Evolutionary conservation across 2,329 filamentous ascomycete genomes (phyloP), one percentile per base, ranked within the genome.

Genomic region (Hymenoscyphus albidus): DNA sequence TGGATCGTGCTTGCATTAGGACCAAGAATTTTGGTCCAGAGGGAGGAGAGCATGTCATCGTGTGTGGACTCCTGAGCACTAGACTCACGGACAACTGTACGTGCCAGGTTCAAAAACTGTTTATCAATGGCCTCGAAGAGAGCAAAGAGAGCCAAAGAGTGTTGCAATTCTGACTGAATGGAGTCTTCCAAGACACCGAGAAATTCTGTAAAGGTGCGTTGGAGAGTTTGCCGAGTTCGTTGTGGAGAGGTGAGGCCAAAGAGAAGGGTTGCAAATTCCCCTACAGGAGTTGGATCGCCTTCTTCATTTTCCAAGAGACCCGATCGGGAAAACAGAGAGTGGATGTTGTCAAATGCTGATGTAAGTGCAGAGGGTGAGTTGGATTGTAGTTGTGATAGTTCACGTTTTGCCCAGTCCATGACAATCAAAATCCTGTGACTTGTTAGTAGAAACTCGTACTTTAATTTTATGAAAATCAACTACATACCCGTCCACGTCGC

Each of bases 381-480:
- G 27, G 82, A 81, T 67, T 87, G 85, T 64, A 95, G 80, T 57
- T 88, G 87, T 66, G 87, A 82, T 14, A 98, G 85, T 76, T 97
- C 93, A 69, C 93, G 88, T 74, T 90, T 90, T 14, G 92, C 91
- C 94, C 94, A 97, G 75, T 97, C 92, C 93, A 98, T 97, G 61
- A 96, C 92, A 66, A 95, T 89, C 42, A 98, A 83, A 70, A 97
- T 96, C 66, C 90, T 89, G 72, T 61, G 39, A 18, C 14, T 42
- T 22, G 60, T 75, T 59, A 74, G 72, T 64, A 38, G 13, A 54
- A 27, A 5, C 9, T 27, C 44, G 10, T 38, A 44, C 16, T 14
- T 1, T 5, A 38, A 35, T 5, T 67, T 59, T 56, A 13, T 13
- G 32, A 58, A 59, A 42, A 59, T 22, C 7, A 58, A 62, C 63